Evolutionary conservation across 1,284 basidiomycete genomes (phyloP).

Genomic region (Apiotrichum laibachii): DNA sequence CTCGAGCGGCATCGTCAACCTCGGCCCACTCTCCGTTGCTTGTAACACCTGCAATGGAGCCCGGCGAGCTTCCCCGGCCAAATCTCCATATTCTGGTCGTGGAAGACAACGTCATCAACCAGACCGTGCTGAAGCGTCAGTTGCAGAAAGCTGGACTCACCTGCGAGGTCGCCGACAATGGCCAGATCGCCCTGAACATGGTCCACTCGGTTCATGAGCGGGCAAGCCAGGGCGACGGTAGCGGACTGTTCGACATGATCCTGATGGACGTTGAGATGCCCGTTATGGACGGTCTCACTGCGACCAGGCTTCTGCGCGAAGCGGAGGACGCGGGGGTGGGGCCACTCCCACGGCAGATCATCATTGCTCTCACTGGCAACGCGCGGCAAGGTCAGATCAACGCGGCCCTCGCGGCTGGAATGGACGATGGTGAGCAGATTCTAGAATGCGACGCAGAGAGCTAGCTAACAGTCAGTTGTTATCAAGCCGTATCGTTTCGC

Average conservation of each 20-base stretch:
- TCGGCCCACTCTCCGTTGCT: too few species aligned
- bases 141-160: slow-evolving; percentile 42
- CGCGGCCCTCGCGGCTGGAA: neutral
- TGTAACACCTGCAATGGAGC: too few species aligned
- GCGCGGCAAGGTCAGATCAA: slow-evolving; percentile 14
- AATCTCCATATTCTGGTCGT: slow-evolving; percentile 33
- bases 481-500: slow-evolving; percentile 38
- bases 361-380: slow-evolving; percentile 17
- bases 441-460: neutral
- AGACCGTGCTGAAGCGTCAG: slow-evolving; percentile 50
- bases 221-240: slow-evolving; percentile 28
- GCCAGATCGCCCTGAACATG: slow-evolving; percentile 46
- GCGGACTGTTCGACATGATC: slow-evolving; percentile 36
- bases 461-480: slow-evolving; percentile 28
- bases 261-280: slow-evolving; percentile 50
- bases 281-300: slow-evolving; percentile 15
- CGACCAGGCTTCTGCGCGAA: slow-evolving; percentile 8
- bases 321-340: slow-evolving; percentile 1
- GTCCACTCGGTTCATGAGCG: slow-evolving; percentile 9
- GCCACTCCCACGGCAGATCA: neutral
- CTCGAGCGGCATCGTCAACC: too few species aligned
- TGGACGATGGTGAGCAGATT: too few species aligned
- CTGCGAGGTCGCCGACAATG: slow-evolving; percentile 43
- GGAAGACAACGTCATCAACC: slow-evolving; percentile 53
- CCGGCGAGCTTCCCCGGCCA: too few species aligned